Percentiles rank a stretch among this genome's conserved stretches.
Conservation (phyloP, 2,329 filamentous ascomycete genomes). For the Claviceps capensis region DNA sequence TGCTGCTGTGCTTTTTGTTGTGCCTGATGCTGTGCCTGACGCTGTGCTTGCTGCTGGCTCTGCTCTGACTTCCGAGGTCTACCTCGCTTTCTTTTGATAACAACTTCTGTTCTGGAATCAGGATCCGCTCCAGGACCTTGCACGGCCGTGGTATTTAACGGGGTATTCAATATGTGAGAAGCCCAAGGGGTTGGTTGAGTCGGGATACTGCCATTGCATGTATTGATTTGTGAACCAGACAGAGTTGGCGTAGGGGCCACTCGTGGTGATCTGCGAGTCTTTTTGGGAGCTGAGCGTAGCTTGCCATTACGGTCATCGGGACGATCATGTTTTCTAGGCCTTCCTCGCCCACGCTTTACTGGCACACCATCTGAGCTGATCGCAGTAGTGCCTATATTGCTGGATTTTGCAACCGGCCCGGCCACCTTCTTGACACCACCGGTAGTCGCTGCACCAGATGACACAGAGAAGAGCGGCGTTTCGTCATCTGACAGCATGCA, state of each 20-base stretch:
- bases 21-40: not conserved
- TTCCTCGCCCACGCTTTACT: slow-evolving; percentile 1
- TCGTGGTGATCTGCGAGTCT: not conserved
- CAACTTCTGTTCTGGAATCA: not conserved
- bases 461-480: slow-evolving; percentile 14
- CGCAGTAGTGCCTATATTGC: not conserved
- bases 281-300: not conserved
- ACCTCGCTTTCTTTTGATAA: slow-evolving; percentile 4
- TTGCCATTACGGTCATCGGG: not conserved
- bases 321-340: slow-evolving; percentile 1
- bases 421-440: not conserved
- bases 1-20: not conserved
- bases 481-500: slow-evolving; percentile 23
- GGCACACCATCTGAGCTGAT: not conserved
- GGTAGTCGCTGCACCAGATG: not conserved
- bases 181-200: not conserved
- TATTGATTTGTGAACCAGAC: not conserved
- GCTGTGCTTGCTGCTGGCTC: not conserved
- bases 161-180: not conserved
- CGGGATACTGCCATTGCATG: not conserved
- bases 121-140: not conserved
- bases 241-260: not conserved
- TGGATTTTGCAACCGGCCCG: not conserved
- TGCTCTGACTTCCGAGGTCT: slow-evolving; percentile 4
- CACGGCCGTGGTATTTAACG: not conserved